Conservation (phyloP, 2,329 filamentous ascomycete genomes). For the Colletotrichum brevisporum region DNA sequence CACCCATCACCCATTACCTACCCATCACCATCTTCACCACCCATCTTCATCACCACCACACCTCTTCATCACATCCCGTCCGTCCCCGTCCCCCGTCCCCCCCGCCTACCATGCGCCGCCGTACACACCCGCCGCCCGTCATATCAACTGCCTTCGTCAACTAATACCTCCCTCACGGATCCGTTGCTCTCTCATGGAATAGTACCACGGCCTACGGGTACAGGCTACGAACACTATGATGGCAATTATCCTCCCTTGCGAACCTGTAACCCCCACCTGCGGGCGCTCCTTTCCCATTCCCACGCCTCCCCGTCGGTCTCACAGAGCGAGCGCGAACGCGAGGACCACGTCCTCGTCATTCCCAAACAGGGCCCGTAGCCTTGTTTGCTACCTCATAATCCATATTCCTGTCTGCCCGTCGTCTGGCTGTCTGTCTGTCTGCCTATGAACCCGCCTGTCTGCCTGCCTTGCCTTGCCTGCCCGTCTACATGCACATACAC, state of each 20-base stretch:
- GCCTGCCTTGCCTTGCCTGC: not conserved
- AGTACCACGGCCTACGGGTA: not conserved
- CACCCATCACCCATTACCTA: not conserved
- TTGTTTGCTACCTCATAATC: conserved; percentile 22
- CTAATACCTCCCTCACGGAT: not conserved
- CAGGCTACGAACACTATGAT: too few species aligned
- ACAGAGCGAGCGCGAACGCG: conserved; percentile 3
- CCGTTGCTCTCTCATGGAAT: conserved; percentile 3
- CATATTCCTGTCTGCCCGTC: too few species aligned
- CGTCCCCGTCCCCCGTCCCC: conserved; percentile 1
- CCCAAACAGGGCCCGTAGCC: conserved; percentile 37
- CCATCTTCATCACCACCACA: not conserved
- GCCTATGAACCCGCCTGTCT: not conserved
- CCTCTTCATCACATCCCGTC: not conserved
- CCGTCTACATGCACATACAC: not conserved
- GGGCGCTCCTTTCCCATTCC: conserved; percentile 24
- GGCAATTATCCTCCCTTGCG: conserved; percentile 23
- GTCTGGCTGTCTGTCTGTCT: too few species aligned
- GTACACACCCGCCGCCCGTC: conserved; percentile 22
- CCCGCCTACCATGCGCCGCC: not conserved
- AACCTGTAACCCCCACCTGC: conserved; percentile 24
- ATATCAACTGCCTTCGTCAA: conserved; percentile 25
- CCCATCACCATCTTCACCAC: not conserved
- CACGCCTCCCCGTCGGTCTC: conserved; percentile 28
- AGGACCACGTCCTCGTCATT: conserved; percentile 33